Evolutionary conservation across 2,329 filamentous ascomycete genomes (phyloP).

Genomic region (Fusarium sp.): DNA sequence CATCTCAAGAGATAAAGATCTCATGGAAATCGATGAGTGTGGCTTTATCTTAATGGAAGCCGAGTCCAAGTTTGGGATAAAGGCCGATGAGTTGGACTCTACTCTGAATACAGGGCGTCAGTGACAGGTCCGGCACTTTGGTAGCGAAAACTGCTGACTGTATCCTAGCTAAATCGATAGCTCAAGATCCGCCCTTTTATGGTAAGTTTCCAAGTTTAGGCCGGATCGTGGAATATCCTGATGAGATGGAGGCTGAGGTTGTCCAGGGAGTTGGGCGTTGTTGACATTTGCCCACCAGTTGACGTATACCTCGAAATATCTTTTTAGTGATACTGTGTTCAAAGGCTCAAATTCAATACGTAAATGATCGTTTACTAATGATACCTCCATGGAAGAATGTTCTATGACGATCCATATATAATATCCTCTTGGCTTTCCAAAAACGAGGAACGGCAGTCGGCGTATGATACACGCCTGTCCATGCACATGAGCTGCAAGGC

Average conservation of each 20-base stretch:
- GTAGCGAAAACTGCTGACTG: constrained; percentile 24
- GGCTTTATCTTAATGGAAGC: background rate
- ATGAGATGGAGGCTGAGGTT: background rate
- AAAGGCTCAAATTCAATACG: background rate
- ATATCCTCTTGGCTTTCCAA: background rate
- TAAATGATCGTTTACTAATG: background rate
- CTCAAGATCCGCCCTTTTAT: constrained; percentile 1
- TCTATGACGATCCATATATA: constrained; percentile 4
- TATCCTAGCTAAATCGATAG: constrained; percentile 15
- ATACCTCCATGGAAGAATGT: background rate
- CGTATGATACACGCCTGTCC: background rate
- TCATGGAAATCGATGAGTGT: constrained; percentile 20
- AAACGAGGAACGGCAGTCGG: constrained; percentile 1
- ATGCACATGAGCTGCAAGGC: background rate
- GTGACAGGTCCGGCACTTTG: constrained; percentile 14
- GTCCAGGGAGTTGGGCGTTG: background rate
- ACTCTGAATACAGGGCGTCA: background rate
- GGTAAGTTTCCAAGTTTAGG: background rate
- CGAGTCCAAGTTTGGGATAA: constrained; percentile 7
- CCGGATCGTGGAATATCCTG: background rate
- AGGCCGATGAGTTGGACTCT: background rate
- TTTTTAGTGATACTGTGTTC: background rate
- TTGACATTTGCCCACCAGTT: background rate
- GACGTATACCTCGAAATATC: background rate
- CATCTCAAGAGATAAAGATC: constrained; percentile 13